phyloP scores from a whole-genome alignment of 805 yeast genomes.

The Metschnikowia kunwiensis region DNA sequence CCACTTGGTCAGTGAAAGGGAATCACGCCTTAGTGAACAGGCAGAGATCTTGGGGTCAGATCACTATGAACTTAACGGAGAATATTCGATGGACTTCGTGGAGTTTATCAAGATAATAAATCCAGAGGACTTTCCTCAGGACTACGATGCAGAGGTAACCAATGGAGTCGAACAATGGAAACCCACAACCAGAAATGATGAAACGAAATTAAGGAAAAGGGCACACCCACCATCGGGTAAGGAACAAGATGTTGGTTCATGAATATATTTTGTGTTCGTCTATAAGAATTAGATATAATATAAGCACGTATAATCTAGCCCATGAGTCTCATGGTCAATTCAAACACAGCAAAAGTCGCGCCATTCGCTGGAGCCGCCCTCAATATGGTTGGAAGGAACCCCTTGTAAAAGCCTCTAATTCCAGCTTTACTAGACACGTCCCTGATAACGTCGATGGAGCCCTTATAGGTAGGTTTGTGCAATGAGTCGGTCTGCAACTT shows the following conservation, averaged over 20 bases:
- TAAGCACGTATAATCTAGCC: slow-evolving; percentile 23
- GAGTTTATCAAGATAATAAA: slow-evolving; percentile 36
- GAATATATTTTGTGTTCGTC: too few species aligned
- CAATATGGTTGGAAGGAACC: slow-evolving; percentile 86
- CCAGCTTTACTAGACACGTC: slow-evolving; percentile 60
- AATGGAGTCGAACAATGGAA: too few species aligned
- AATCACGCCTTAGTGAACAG: slow-evolving; percentile 10
- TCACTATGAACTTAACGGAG: slow-evolving; percentile 39
- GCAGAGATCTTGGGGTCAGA: slow-evolving; percentile 39
- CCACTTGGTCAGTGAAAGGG: slow-evolving; percentile 4
- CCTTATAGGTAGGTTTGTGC: slow-evolving; percentile 55
- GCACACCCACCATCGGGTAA: too few species aligned
- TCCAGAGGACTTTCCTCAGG: slow-evolving; percentile 35
- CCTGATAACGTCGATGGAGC: slow-evolving; percentile 56
- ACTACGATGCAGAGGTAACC: too few species aligned
- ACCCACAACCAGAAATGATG: too few species aligned
- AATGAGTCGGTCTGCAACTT: slow-evolving; percentile 70
- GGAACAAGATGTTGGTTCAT: too few species aligned
- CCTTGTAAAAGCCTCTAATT: slow-evolving; percentile 76
- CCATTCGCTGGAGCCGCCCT: slow-evolving; percentile 99
- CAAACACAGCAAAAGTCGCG: slow-evolving; percentile 93
- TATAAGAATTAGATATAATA: not conserved
- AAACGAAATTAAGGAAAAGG: too few species aligned
- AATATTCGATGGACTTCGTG: slow-evolving; percentile 39
- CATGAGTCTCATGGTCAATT: slow-evolving; percentile 72